A percentile compares a stretch with the other conserved stretches of the same genome.
These are phyloP conservation scores for Hygrophorus russula DNA, from an alignment of 768 basidiomycete genomes.

Conservation along the genomic window DNA sequence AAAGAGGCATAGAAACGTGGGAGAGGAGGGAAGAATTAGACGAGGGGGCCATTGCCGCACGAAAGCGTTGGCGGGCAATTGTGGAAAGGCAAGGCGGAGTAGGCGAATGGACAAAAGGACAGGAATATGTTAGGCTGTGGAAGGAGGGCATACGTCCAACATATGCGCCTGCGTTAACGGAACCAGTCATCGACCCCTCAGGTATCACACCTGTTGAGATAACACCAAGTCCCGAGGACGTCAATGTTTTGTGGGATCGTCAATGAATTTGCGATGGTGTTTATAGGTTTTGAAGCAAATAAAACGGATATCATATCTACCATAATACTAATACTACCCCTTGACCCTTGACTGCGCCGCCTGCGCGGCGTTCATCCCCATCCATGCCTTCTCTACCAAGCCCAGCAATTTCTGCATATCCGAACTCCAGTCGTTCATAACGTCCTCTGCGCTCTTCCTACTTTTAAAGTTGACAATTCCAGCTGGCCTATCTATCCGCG, in stretches of 20 bases:
- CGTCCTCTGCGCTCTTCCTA: constrained; percentile 78
- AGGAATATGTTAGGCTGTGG: constrained; percentile 64
- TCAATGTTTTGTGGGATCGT: not conserved
- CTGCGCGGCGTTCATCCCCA: constrained; percentile 86
- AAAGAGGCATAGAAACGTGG: constrained; percentile 49
- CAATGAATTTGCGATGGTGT: not conserved
- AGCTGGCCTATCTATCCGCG: constrained; percentile 84
- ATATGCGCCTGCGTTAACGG: constrained; percentile 47
- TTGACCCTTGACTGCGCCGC: constrained; percentile 59
- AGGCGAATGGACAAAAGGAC: constrained; percentile 59
- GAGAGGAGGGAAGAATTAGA: constrained; percentile 43
- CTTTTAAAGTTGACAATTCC: constrained; percentile 83
- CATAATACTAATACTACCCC: constrained; percentile 5
- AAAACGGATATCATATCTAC: constrained; percentile 5
- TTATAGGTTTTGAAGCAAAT: constrained; percentile 5
- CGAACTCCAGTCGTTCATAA: constrained; percentile 97
- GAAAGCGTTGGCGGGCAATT: constrained; percentile 72
- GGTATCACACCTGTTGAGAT: constrained; percentile 3
- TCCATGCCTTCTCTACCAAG: constrained; percentile 97
- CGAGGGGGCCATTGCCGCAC: constrained; percentile 47
- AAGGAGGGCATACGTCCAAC: constrained; percentile 56
- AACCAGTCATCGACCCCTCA: constrained; percentile 17
- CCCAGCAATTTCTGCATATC: constrained; percentile 90
- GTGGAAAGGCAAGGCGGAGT: constrained; percentile 33
- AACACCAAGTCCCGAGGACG: no score